These are phyloP conservation scores for Globisporangium perplexum DNA, from an alignment of 352 stramenopile genomes.

Conservation along the genomic window DNA sequence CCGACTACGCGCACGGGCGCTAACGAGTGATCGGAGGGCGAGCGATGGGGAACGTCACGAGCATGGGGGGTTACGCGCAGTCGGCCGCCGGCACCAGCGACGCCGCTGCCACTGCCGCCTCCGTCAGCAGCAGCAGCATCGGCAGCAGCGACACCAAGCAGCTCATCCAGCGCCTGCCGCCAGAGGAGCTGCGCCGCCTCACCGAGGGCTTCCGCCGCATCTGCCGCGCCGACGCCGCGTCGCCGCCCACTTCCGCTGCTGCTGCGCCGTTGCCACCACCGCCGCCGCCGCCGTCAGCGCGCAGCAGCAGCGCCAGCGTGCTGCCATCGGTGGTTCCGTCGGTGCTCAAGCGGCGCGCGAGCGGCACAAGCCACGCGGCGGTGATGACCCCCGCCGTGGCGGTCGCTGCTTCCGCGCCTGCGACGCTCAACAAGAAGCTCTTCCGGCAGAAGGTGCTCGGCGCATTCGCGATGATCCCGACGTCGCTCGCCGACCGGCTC, in stretches of 20 bases:
- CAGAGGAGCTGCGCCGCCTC: slow-evolving; percentile 56
- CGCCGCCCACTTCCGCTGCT: slow-evolving; percentile 6
- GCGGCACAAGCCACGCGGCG: slow-evolving; percentile 2
- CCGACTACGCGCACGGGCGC: too few relatives aligned
- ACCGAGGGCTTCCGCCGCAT: slow-evolving; percentile 69
- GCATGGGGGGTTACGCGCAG: slow-evolving; percentile 33
- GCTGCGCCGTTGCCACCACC: slow-evolving; percentile 3
- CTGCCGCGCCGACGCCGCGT: slow-evolving; percentile 37
- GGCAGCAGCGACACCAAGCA: background rate
- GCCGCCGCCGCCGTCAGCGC: slow-evolving; percentile 7
- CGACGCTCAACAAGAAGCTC: slow-evolving; percentile 51
- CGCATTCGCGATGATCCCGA: slow-evolving; percentile 72
- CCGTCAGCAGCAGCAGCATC: slow-evolving; percentile 13
- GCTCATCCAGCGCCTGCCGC: slow-evolving; percentile 56
- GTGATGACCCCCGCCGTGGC: background rate
- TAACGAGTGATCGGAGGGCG: too few relatives aligned
- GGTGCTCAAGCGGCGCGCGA: slow-evolving; percentile 6
- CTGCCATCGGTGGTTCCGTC: background rate
- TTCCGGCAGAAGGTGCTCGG: slow-evolving; percentile 80
- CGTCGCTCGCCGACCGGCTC: slow-evolving; percentile 75
- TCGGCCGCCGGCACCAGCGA: slow-evolving; percentile 9
- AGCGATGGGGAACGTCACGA: slow-evolving; percentile 69
- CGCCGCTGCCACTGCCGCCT: slow-evolving; percentile 1
- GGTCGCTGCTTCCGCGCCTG: background rate
- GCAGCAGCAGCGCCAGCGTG: slow-evolving; percentile 15